These are phyloP conservation scores for Colletotrichum karsti DNA, from an alignment of 2,329 filamentous ascomycete species.

Conservation along the genomic window DNA sequence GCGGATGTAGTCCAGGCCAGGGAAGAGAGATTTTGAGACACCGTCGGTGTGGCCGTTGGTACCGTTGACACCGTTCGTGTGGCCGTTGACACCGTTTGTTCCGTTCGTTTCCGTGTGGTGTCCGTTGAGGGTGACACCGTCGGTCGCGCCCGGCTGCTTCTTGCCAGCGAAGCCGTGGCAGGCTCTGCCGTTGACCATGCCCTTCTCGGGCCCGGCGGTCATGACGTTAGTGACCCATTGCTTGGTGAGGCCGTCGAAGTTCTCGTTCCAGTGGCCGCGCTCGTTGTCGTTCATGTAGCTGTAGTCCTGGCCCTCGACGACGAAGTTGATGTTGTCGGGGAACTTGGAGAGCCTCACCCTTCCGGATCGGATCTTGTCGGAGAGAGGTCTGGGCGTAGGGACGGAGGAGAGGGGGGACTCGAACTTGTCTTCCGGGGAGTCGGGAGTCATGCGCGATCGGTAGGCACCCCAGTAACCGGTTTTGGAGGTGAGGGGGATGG, in stretches of 20 bases:
- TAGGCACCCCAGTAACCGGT: constrained; percentile 27
- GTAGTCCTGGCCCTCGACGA: constrained; percentile 26
- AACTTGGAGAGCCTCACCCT: constrained; percentile 22
- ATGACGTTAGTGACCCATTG: constrained; percentile 25
- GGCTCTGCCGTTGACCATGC: constrained; percentile 15
- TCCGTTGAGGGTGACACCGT: constrained; percentile 7
- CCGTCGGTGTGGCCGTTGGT: background rate
- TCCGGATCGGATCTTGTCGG: constrained; percentile 7
- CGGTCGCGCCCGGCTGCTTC: constrained; percentile 22
- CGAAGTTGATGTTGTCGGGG: constrained; percentile 23
- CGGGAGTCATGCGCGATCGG: constrained; percentile 23
- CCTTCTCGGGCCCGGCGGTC: constrained; percentile 1
- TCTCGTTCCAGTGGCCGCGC: constrained; percentile 23
- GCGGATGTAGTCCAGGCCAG: constrained; percentile 23
- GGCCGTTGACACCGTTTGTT: constrained; percentile 6
- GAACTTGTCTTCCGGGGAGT: constrained; percentile 16
- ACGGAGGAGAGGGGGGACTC: constrained; percentile 5
- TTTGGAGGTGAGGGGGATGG: constrained; percentile 20
- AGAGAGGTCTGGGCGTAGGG: constrained; percentile 1
- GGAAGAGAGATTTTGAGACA: constrained; percentile 12
- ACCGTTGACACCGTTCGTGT: constrained; percentile 1
- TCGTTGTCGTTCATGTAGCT: constrained; percentile 21
- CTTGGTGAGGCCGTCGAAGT: constrained; percentile 23
- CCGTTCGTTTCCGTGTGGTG: background rate
- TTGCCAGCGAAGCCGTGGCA: constrained; percentile 20